Evolutionary conservation across 805 yeast species (phyloP), one percentile per base, ranked within the genome.

Genomic region (Yamadazyma akitaensis): DNA sequence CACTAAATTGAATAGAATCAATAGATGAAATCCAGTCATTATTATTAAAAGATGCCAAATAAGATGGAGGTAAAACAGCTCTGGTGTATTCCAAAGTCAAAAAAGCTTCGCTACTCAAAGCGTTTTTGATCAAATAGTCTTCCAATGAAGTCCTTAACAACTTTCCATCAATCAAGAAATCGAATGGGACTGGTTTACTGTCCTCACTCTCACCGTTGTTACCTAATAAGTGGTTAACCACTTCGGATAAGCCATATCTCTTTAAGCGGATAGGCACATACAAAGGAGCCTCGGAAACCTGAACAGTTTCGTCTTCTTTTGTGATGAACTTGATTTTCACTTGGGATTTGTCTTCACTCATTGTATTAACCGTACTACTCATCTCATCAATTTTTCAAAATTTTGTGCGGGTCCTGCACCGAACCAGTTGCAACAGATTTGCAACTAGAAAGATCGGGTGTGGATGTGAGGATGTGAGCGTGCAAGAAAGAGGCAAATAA

Each of bases 11-110:
- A 65, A 72, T 50, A 56, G 84, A 64, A 59, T 80, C 81, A 21
- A 85, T 75, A 1, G 95, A 78, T 18, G 96, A 88, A 19, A 94
- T 81, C 99, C 99, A 94, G 67, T 94, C 99, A 51, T 92, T 96
- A 60, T 92, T 90, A 60, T 82, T 80, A 67, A 85, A 94, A 38
- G 96, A 84, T 2, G 95, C 89, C 53, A 90, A 72, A 60, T 81
- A 91, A 21, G 92, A 82, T n/a, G 99, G 99, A 16, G 99, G 99
- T 43, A 92, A 76, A 33, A 90, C 85, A 0, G 97, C 90, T 55
- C 96, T 78, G 11, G 96, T 88, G 70, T 94, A 94, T 62, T 94
- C 99, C 40, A 94, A 70, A 25, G 81, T 81, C 51, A 94, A 64
- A 44, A 84, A 80, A 0, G 87, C 79, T 74, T 94, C 99, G 24